These are phyloP conservation scores for Plectosphaerella cucumerina DNA, from an alignment of 2,329 filamentous ascomycete genomes.

Conservation along the genomic window DNA sequence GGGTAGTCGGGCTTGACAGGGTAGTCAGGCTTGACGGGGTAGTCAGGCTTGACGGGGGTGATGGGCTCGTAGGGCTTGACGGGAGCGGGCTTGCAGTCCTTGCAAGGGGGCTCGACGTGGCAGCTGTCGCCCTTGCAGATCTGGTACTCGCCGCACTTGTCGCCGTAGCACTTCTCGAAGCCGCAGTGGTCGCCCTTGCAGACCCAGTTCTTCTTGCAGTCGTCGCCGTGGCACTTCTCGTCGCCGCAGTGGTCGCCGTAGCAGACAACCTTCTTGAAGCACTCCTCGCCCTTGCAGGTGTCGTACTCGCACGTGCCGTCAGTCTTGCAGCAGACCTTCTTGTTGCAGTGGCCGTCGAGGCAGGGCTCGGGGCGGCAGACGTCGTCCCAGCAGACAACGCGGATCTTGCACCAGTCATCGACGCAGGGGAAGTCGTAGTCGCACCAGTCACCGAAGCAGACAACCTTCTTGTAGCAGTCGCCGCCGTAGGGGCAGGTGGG, in stretches of 20 bases:
- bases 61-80: slow-evolving; percentile 3
- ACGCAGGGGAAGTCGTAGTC: slow-evolving; percentile 22
- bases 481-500: slow-evolving; percentile 13
- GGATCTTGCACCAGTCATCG: slow-evolving; percentile 10
- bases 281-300: slow-evolving; percentile 17
- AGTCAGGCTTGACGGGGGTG: neutral
- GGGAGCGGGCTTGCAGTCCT: slow-evolving; percentile 18
- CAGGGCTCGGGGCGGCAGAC: slow-evolving; percentile 5
- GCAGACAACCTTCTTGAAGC: slow-evolving; percentile 27
- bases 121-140: slow-evolving; percentile 20
- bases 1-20: neutral
- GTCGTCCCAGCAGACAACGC: slow-evolving; percentile 11
- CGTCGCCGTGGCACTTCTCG: slow-evolving; percentile 20
- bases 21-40: neutral
- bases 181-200: slow-evolving; percentile 24
- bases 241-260: slow-evolving; percentile 22
- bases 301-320: slow-evolving; percentile 21
- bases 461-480: slow-evolving; percentile 21
- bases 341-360: slow-evolving; percentile 7
- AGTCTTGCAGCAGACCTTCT: slow-evolving; percentile 19
- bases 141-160: slow-evolving; percentile 24
- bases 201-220: slow-evolving; percentile 26
- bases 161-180: slow-evolving; percentile 22
- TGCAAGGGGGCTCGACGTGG: slow-evolving; percentile 17
- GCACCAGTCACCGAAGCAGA: slow-evolving; percentile 30